A percentile compares a stretch with the other conserved stretches of the same genome.
These are phyloP conservation scores for Aspergillus calidoustus DNA, from an alignment of 2,329 filamentous ascomycete genomes.

Conservation along the genomic window DNA sequence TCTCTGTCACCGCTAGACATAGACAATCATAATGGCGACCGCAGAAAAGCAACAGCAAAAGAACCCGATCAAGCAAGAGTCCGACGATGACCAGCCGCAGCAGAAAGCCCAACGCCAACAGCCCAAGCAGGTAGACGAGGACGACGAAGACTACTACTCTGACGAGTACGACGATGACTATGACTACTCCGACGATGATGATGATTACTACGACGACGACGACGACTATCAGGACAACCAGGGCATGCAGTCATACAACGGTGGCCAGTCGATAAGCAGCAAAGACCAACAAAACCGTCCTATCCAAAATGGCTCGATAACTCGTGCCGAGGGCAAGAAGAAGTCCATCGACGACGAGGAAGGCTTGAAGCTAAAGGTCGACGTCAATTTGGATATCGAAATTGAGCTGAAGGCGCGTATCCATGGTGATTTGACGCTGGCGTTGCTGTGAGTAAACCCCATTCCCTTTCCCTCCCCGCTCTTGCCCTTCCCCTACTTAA, in stretches of 20 bases:
- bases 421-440: conserved; percentile 66
- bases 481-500: conserved; percentile 6
- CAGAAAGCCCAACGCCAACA: background rate
- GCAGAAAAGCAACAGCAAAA: conserved; percentile 37
- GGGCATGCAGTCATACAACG: conserved; percentile 32
- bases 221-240: conserved; percentile 37
- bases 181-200: conserved; percentile 33
- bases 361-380: conserved; percentile 60
- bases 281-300: conserved; percentile 6
- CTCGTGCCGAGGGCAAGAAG: conserved; percentile 28
- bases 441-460: conserved; percentile 45
- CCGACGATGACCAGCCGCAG: conserved; percentile 16
- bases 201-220: conserved; percentile 40
- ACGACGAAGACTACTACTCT: conserved; percentile 35
- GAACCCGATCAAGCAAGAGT: conserved; percentile 33
- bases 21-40: conserved; percentile 26
- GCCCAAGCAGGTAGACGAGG: background rate
- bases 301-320: conserved; percentile 27
- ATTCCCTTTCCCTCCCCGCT: background rate
- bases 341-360: conserved; percentile 39
- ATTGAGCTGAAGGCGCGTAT: conserved; percentile 69
- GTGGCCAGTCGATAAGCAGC: conserved; percentile 22
- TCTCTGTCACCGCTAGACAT: background rate
- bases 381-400: conserved; percentile 67
- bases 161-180: conserved; percentile 32